Percentiles rank a stretch among this genome's conserved stretches.
These are phyloP conservation scores for Saccharata proteae DNA, from an alignment of 2,329 filamentous ascomycete genomes.

Conservation along the genomic window DNA sequence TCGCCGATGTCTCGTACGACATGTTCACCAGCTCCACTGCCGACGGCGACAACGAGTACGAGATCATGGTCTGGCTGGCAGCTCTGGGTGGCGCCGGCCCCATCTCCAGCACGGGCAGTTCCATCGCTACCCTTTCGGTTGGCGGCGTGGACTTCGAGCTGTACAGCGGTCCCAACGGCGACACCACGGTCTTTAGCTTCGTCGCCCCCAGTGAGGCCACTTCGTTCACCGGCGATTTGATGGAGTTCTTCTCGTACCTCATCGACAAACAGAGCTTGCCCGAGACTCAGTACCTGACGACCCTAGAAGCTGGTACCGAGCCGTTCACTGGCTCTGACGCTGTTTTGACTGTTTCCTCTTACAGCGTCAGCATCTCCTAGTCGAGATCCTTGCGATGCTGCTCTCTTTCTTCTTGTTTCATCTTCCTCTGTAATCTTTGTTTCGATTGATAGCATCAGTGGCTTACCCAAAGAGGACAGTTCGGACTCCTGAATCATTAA, in stretches of 20 bases:
- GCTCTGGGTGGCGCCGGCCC: slow-evolving; percentile 46
- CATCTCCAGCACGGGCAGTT: slow-evolving; percentile 43
- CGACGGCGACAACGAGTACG: slow-evolving; percentile 38
- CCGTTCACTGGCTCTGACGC: slow-evolving; percentile 40
- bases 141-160: slow-evolving; percentile 45
- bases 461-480: no score
- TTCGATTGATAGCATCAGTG: no score
- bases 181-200: slow-evolving; percentile 50
- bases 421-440: no score
- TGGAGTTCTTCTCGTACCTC: slow-evolving; percentile 46
- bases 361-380: slow-evolving; percentile 16
- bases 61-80: slow-evolving; percentile 56
- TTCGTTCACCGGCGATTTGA: slow-evolving; percentile 45
- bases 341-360: slow-evolving; percentile 30
- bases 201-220: slow-evolving; percentile 37
- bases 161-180: slow-evolving; percentile 48
- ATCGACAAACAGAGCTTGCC: slow-evolving; percentile 35
- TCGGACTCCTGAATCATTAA: no score
- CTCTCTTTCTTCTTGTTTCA: no score
- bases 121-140: slow-evolving; percentile 43
- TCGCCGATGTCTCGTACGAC: slow-evolving; percentile 51
- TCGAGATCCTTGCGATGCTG: no score
- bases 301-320: slow-evolving; percentile 44
- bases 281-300: slow-evolving; percentile 40
- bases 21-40: slow-evolving; percentile 44